These are phyloP conservation scores for Tulasnella sp. DNA, from an alignment of 768 basidiomycete species.

Conservation along the genomic window DNA sequence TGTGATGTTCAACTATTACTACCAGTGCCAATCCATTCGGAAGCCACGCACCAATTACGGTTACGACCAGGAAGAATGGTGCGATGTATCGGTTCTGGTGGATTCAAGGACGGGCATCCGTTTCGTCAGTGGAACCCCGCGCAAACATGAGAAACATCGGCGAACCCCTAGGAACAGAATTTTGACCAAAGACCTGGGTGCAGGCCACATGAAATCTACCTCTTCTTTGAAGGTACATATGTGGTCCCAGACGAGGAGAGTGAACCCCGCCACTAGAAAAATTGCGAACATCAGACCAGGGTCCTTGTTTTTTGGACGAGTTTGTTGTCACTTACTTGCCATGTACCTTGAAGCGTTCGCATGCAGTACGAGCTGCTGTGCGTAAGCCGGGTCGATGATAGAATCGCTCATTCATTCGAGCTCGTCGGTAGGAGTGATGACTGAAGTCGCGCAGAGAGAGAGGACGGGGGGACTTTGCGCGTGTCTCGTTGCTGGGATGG, in stretches of 20 bases:
- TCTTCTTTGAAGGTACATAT: not conserved
- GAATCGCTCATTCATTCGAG: not conserved
- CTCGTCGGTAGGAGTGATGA: not conserved
- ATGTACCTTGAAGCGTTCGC: not conserved
- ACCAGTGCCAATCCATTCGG: not conserved
- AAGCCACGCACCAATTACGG: not conserved
- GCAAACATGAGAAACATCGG: not conserved
- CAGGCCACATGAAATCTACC: not conserved
- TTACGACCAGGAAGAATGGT: not conserved
- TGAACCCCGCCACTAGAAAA: not conserved
- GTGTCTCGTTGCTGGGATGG: not conserved
- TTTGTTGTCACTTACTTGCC: not conserved
- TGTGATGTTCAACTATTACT: not conserved
- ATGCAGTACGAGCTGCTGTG: not conserved
- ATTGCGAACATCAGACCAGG: not conserved
- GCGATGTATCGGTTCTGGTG: not conserved
- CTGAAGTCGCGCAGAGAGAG: not conserved
- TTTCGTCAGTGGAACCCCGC: not conserved
- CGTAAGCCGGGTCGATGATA: not conserved
- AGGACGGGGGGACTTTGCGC: not conserved
- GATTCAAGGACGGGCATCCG: too few relatives aligned
- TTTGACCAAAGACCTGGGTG: not conserved
- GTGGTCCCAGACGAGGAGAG: not conserved
- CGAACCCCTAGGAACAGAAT: not conserved
- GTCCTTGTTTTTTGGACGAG: not conserved